Conservation (phyloP, 176 grass and related monocot genomes). For the Paspalum vaginatum region DNA sequence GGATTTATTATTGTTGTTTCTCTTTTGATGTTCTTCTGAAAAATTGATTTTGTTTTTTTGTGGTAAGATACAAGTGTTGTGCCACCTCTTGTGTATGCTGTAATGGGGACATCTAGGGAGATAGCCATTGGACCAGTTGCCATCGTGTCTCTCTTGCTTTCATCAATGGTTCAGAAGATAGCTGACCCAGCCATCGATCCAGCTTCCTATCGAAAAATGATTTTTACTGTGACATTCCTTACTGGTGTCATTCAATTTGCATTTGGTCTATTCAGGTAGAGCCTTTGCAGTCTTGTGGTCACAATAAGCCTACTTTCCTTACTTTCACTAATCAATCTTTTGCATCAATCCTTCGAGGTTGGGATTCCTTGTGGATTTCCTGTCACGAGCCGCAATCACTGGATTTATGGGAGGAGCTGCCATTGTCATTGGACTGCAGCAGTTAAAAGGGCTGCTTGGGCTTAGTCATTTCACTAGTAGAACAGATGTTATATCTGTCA, state of each 20-base stretch:
- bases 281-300: neutral
- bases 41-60: neutral
- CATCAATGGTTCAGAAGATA: constrained; percentile 72
- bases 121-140: constrained; percentile 69
- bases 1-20: neutral
- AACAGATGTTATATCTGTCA: constrained; percentile 76
- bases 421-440: constrained; percentile 81
- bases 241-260: constrained; percentile 62
- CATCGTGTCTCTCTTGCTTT: constrained; percentile 70
- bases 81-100: constrained; percentile 68
- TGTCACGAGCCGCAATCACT: constrained; percentile 52
- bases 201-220: constrained; percentile 48
- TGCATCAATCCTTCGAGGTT: constrained; percentile 28
- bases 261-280: constrained; percentile 68
- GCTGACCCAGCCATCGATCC: constrained; percentile 63
- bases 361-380: constrained; percentile 58
- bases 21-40: constrained; percentile 14
- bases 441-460: constrained; percentile 91
- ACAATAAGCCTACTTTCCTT: neutral
- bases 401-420: constrained; percentile 68
- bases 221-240: constrained; percentile 71
- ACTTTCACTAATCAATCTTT: constrained; percentile 17
- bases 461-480: constrained; percentile 69
- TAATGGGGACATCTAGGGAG: constrained; percentile 65
- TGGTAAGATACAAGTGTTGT: constrained; percentile 66